Percentiles rank a stretch among this genome's conserved stretches.
These are phyloP conservation scores for Chloris gayana DNA, from an alignment of 176 grass and related monocot genomes.

Conservation along the genomic window DNA sequence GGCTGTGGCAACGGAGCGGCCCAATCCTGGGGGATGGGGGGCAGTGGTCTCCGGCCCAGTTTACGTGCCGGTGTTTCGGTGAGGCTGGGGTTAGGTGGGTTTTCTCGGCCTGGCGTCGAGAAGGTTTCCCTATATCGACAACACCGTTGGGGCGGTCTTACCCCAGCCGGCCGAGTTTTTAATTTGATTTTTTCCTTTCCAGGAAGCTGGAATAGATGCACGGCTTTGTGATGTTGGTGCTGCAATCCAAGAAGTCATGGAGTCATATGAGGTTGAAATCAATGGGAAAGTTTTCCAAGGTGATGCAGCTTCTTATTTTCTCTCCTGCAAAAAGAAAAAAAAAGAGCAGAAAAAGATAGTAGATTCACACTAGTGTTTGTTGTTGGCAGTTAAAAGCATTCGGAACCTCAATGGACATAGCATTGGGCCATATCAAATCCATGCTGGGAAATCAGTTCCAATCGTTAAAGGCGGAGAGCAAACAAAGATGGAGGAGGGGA, in stretches of 20 bases:
- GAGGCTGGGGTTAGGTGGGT: too few relatives aligned
- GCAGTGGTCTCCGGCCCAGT: too few relatives aligned
- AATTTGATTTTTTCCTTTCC: slow-evolving; percentile 14
- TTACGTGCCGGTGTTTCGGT: too few relatives aligned
- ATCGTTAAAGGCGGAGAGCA: slow-evolving; percentile 98
- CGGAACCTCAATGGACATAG: slow-evolving; percentile 95
- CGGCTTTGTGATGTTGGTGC: slow-evolving; percentile 95
- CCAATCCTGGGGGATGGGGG: too few relatives aligned
- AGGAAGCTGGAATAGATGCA: slow-evolving; percentile 99
- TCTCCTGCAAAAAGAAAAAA: not conserved
- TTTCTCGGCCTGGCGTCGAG: too few relatives aligned
- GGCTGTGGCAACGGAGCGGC: too few relatives aligned
- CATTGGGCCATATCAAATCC: slow-evolving; percentile 96
- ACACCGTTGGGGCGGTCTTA: too few relatives aligned
- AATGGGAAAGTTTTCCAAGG: slow-evolving; percentile 98
- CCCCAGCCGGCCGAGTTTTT: too few relatives aligned
- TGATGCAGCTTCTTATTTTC: slow-evolving; percentile 17
- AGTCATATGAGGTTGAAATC: slow-evolving; percentile 99
- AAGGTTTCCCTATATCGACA: too few relatives aligned
- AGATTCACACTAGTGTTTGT: not conserved
- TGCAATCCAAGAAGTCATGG: slow-evolving; percentile 99
- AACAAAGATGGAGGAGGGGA: slow-evolving; percentile 99
- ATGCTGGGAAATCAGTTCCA: slow-evolving; percentile 94
- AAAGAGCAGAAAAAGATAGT: not conserved
- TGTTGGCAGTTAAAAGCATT: slow-evolving; percentile 88